A percentile compares a stretch with the other conserved stretches of the same genome.
These are phyloP conservation scores for Xylaria curta DNA, from an alignment of 495 filamentous ascomycete species.

Conservation along the genomic window DNA sequence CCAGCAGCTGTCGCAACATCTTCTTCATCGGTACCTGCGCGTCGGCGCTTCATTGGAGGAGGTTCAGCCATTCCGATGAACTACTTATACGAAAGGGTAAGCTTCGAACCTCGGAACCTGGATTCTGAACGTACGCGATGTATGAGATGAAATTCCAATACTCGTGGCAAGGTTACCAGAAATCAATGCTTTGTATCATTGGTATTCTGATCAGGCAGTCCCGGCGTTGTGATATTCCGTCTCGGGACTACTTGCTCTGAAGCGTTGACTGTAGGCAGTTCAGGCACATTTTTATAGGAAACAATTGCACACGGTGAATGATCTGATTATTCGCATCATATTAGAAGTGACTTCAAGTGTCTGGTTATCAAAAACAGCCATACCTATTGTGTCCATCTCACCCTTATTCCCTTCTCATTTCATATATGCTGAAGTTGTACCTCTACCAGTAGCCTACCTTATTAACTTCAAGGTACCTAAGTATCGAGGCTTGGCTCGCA, in stretches of 20 bases:
- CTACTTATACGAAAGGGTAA: background rate
- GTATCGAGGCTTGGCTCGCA: background rate
- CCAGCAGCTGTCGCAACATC: conserved; percentile 10
- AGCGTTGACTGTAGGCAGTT: background rate
- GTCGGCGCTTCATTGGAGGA: conserved; percentile 35
- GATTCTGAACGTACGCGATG: background rate
- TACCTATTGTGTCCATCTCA: background rate
- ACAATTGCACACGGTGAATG: background rate
- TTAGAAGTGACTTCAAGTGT: background rate
- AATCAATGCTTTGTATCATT: background rate
- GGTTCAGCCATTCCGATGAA: conserved; percentile 32
- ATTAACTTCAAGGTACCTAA: too few relatives aligned
- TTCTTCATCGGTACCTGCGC: conserved; percentile 17
- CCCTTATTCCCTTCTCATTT: background rate
- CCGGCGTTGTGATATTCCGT: background rate
- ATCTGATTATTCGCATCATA: background rate
- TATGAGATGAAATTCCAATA: background rate
- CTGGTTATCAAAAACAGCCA: background rate
- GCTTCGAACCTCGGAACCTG: background rate
- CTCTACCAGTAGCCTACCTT: background rate
- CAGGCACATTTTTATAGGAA: background rate
- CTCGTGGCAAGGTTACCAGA: background rate
- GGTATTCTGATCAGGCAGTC: background rate
- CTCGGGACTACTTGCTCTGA: background rate
- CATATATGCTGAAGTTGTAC: background rate